Evolutionary conservation across 2,329 filamentous ascomycete genomes (phyloP).

Genomic region (Fusarium xylarioides): DNA sequence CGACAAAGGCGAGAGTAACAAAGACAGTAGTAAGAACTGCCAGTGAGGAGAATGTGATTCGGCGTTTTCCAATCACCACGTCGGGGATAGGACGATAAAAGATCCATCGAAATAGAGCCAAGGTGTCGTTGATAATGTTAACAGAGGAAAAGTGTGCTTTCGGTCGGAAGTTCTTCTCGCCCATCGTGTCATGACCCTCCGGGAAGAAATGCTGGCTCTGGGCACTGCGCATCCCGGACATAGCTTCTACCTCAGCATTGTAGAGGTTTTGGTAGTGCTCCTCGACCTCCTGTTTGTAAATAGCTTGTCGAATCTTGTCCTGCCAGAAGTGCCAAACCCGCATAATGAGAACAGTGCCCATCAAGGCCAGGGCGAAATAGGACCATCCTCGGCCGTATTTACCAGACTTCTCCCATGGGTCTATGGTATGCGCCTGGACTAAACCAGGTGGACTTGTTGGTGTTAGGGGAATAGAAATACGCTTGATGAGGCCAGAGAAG

Average conservation of each 20-base stretch:
- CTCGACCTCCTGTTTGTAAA: conserved; percentile 84
- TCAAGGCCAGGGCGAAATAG: conserved; percentile 81
- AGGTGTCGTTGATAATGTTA: conserved; percentile 75
- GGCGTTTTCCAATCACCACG: conserved; percentile 71
- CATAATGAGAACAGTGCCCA: conserved; percentile 72
- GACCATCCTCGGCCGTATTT: conserved; percentile 91
- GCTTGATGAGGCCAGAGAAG: conserved; percentile 56
- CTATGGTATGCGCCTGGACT: conserved; percentile 70
- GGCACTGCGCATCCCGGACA: conserved; percentile 58
- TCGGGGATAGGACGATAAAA: conserved; percentile 89
- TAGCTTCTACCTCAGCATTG: conserved; percentile 58
- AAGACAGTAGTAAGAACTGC: conserved; percentile 75
- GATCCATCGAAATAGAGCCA: conserved; percentile 86
- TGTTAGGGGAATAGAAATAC: conserved; percentile 69
- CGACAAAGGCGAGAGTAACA: conserved; percentile 75
- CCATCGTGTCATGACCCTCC: conserved; percentile 62
- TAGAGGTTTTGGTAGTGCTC: conserved; percentile 67
- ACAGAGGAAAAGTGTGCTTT: conserved; percentile 82
- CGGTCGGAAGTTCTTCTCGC: conserved; percentile 65
- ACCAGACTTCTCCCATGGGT: conserved; percentile 82
- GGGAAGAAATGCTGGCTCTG: conserved; percentile 79
- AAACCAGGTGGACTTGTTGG: conserved; percentile 68
- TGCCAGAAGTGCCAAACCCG: conserved; percentile 90
- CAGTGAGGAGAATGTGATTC: conserved; percentile 83
- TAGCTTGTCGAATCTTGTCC: conserved; percentile 89